Percentiles rank a stretch among this genome's conserved stretches.
phyloP scores from a whole-genome alignment of 1,284 basidiomycete genomes.

The Papiliotrema nemorosa region DNA sequence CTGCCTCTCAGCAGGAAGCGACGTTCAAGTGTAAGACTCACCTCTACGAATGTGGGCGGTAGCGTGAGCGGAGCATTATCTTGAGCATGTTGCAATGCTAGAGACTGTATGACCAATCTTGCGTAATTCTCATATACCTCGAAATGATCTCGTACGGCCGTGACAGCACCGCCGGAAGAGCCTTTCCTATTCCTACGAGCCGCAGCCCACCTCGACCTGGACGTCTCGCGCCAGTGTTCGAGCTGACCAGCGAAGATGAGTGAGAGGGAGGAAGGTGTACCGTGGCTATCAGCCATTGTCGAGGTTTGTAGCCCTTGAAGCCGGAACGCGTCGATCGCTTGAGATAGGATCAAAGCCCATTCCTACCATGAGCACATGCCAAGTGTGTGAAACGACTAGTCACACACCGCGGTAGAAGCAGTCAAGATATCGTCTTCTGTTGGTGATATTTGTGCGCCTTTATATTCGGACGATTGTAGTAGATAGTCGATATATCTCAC shows the following conservation, averaged over 20 bases:
- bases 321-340: not conserved
- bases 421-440: not conserved
- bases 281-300: not conserved
- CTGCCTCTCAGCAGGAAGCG: no score
- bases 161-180: not conserved
- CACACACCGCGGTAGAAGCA: not conserved
- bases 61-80: conserved; percentile 9
- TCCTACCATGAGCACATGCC: not conserved
- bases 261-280: not conserved
- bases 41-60: conserved; percentile 23
- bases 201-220: not conserved
- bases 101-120: conserved; percentile 25
- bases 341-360: not conserved
- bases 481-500: conserved; percentile 10
- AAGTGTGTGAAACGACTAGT: not conserved
- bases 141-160: conserved; percentile 3
- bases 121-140: conserved; percentile 31
- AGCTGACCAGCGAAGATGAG: not conserved
- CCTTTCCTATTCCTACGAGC: no score
- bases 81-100: conserved; percentile 21
- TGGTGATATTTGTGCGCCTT: not conserved
- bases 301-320: not conserved
- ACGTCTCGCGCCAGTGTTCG: not conserved
- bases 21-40: conserved; percentile 6
- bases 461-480: not conserved